Percentiles rank a stretch among this genome's conserved stretches.
Evolutionary conservation across 768 basidiomycete genomes (phyloP).

Genomic region (Cytidiella melzeri): DNA sequence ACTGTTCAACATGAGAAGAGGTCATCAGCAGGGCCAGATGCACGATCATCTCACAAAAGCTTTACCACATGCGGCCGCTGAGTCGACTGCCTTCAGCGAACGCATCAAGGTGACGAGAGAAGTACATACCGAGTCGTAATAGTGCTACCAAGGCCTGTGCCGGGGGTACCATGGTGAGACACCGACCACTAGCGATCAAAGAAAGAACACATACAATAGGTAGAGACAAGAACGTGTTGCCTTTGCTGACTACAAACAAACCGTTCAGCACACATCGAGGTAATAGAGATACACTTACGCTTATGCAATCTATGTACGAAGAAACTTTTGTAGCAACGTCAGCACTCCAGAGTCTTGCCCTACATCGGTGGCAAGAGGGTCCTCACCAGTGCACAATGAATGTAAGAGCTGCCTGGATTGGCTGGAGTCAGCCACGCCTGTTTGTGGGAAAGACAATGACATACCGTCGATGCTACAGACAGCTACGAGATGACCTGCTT

Average conservation of each 20-base stretch:
- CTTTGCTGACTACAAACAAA: conserved; percentile 16
- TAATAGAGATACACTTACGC: conserved; percentile 8
- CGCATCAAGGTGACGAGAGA: not conserved
- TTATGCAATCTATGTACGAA: conserved; percentile 21
- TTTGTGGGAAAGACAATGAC: too few relatives aligned
- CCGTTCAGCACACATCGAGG: not conserved
- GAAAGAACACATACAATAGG: conserved; percentile 8
- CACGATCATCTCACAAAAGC: not conserved
- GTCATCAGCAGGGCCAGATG: too few relatives aligned
- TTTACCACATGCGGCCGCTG: conserved; percentile 10
- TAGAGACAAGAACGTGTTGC: conserved; percentile 12
- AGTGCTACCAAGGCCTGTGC: conserved; percentile 6
- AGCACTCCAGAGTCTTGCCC: not conserved
- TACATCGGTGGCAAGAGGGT: not conserved
- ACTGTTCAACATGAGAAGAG: not conserved
- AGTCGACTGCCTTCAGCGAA: not conserved
- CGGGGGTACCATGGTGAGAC: not conserved
- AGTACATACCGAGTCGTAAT: conserved; percentile 4
- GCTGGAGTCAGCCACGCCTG: not conserved
- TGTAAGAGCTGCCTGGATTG: conserved; percentile 21
- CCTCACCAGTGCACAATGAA: conserved; percentile 24
- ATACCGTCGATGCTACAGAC: conserved; percentile 18
- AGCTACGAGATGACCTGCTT: conserved; percentile 5
- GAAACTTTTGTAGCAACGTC: conserved; percentile 14
- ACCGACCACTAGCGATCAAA: not conserved